Evolutionary conservation across 148 eudicot genomes (phyloP), one percentile per base, ranked within the genome.

Genomic region (Nepenthes mirabilis): DNA sequence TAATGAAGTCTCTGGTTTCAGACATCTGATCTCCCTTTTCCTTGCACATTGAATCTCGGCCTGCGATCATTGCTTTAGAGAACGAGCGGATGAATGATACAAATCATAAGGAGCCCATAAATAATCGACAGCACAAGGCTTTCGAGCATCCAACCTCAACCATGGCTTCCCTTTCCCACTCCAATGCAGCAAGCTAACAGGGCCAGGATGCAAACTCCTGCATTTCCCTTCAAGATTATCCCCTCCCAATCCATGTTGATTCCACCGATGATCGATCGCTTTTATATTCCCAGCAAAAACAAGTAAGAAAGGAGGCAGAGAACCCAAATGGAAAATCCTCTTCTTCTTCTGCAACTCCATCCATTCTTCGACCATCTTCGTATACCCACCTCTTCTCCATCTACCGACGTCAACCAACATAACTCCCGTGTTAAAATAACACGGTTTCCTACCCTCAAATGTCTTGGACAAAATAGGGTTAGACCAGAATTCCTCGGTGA

Each of bases 91-190:
- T 40, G 45, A 40, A 40, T 8, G 45, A 40, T 75, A 72, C 12
- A 76, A 70, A 62, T 72, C 74, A 5, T 72, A 77, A 1, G 77
- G 80, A 14, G 70, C 70, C 80, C 80, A 77, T 2, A 76, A 67
- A 51, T 72, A 43, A 61, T 76, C 76, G 2, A 76, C 72, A 5
- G 60, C 58, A 62, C 80, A 76, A 0, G 80, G 76, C 34, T 61
- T 59, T 10, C 74, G 47, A 0, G 72, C 60, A 14, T 75, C 79
- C 37, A 75, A 14, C 55, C 79, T 62, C 43, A 75, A 34, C 79
- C 79, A 75, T 10, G 79, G 79, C 58, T 75, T 75, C 51, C 79
- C 79, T 37, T 70, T 75, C 1, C 79, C 79, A 23, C 72, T 70
- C 79, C 79, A 75, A 56, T 75, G 79, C 34, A 75, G 63, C 1